Conservation (phyloP, 129 eudicot genomes). For the Lonicera japonica region DNA sequence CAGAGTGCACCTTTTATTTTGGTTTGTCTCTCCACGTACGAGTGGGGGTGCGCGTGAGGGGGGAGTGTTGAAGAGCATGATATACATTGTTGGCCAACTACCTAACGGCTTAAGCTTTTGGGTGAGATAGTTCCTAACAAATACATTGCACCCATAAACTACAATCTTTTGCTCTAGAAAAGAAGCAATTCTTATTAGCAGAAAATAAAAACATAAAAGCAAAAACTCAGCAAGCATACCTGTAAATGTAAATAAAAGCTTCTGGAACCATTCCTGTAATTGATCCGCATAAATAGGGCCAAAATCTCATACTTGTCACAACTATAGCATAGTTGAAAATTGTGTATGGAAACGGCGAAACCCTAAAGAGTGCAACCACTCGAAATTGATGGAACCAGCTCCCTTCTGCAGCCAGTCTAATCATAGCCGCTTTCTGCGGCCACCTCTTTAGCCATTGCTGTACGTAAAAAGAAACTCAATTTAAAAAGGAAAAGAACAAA, state of each 20-base stretch:
- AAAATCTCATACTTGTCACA: constrained; percentile 78
- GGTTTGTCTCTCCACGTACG: too few species aligned
- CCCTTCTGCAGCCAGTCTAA: constrained; percentile 83
- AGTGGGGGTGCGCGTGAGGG: too few species aligned
- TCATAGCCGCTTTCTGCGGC: constrained; percentile 79
- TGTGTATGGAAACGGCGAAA: constrained; percentile 92
- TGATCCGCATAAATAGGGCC: constrained; percentile 87
- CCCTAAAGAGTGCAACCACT: constrained; percentile 77
- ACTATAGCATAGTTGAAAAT: constrained; percentile 84
- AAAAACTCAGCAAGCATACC: constrained; percentile 25
- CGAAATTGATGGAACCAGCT: constrained; percentile 76
- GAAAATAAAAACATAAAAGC: too few species aligned
- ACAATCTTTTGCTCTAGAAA: too few species aligned
- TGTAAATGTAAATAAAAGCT: constrained; percentile 82
- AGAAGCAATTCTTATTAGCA: too few species aligned
- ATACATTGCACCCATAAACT: too few species aligned
- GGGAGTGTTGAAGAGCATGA: too few species aligned
- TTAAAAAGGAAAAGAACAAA: too few species aligned
- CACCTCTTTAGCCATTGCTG: constrained; percentile 89
- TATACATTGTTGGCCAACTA: too few species aligned
- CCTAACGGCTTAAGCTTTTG: too few species aligned
- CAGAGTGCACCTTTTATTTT: too few species aligned
- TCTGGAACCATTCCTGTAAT: constrained; percentile 90
- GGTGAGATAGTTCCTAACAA: too few species aligned
- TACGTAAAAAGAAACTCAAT: not conserved